These are phyloP conservation scores for Podaxis sp. DNA, from an alignment of 768 basidiomycete genomes.

Conservation along the genomic window DNA sequence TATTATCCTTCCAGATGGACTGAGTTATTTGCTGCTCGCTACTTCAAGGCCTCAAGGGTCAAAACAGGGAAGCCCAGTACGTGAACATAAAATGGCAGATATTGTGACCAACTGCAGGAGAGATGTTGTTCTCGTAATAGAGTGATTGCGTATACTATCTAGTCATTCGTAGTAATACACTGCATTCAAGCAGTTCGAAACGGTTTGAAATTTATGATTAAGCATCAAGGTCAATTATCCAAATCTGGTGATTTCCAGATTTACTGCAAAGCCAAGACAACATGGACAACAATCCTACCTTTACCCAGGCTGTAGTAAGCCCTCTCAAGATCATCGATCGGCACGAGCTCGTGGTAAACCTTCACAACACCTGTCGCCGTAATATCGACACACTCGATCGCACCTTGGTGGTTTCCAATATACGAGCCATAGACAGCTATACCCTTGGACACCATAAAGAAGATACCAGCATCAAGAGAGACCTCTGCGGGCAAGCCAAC, in stretches of 20 bases:
- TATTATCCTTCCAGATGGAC: too few relatives aligned
- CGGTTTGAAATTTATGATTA: too few relatives aligned
- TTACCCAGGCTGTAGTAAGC: slow-evolving; percentile 41
- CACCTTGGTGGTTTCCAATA: slow-evolving; percentile 79
- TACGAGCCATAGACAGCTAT: slow-evolving; percentile 55
- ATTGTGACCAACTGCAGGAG: too few relatives aligned
- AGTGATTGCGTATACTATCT: too few relatives aligned
- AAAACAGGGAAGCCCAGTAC: too few relatives aligned
- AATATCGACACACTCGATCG: slow-evolving; percentile 76
- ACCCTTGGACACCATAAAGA: slow-evolving; percentile 69
- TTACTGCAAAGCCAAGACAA: slow-evolving; percentile 5
- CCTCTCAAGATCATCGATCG: slow-evolving; percentile 49
- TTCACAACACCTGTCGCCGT: slow-evolving; percentile 72
- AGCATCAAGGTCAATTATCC: neutral
- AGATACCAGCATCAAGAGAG: slow-evolving; percentile 59
- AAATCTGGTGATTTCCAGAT: neutral
- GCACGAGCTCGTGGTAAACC: slow-evolving; percentile 47
- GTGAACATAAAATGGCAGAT: too few relatives aligned
- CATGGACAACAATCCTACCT: slow-evolving; percentile 25
- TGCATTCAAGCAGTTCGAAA: too few relatives aligned
- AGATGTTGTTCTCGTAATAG: too few relatives aligned
- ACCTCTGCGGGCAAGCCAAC: slow-evolving; percentile 75
- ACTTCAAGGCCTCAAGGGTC: too few relatives aligned
- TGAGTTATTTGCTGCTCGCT: too few relatives aligned
- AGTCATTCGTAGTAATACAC: too few relatives aligned